A percentile compares a stretch with the other conserved stretches of the same genome.
These are phyloP conservation scores for Irpex sp. DNA, from an alignment of 1,284 basidiomycete genomes.

Conservation along the genomic window DNA sequence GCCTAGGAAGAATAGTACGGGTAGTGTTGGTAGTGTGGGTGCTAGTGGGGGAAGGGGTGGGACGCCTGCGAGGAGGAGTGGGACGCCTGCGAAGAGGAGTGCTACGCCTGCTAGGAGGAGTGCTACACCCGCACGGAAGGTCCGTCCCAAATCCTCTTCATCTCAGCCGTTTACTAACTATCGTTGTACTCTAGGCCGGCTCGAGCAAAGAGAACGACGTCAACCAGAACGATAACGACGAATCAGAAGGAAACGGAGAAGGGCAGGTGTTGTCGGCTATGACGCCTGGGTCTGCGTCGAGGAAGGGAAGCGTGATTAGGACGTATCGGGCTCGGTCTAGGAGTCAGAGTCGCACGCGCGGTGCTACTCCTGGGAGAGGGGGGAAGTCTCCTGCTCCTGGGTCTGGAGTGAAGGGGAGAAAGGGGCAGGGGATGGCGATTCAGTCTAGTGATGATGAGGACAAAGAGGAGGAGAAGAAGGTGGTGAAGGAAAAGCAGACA, in stretches of 20 bases:
- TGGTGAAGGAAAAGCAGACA: neutral
- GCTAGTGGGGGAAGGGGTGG: too few relatives aligned
- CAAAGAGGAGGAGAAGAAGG: neutral
- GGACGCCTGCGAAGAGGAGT: neutral
- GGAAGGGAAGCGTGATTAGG: constrained; percentile 9
- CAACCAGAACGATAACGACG: too few relatives aligned
- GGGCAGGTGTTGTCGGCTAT: neutral
- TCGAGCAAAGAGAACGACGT: too few relatives aligned
- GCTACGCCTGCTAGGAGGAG: neutral
- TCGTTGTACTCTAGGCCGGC: neutral
- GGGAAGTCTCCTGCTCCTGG: too few relatives aligned
- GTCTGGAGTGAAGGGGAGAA: too few relatives aligned
- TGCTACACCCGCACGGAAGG: neutral
- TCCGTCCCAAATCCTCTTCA: neutral
- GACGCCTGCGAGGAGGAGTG: neutral
- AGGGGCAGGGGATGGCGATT: neutral
- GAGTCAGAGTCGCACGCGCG: constrained; percentile 7
- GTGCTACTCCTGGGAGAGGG: neutral
- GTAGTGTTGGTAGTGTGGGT: too few relatives aligned
- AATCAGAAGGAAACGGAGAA: too few relatives aligned
- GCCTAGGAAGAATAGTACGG: neutral
- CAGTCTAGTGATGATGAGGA: neutral
- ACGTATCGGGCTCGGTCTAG: constrained; percentile 15
- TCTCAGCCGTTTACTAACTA: neutral
- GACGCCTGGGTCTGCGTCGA: neutral